Base-by-base conservation (phyloP, 2,329 filamentous ascomycete species). In the Epichloe scottii region DNA sequence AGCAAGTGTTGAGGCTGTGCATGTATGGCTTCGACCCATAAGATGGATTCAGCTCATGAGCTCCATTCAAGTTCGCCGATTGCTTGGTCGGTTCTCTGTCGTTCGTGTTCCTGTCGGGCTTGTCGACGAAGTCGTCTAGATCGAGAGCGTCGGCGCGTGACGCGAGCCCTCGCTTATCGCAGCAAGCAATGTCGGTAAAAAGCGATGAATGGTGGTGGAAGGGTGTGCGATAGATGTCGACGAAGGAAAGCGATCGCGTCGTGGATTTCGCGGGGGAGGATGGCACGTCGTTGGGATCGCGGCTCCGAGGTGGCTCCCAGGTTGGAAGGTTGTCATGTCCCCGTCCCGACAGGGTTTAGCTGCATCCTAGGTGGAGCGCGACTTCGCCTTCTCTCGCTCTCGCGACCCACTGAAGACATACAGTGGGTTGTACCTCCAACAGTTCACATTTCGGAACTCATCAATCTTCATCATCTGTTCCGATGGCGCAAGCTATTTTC, bases 331-430 rank as follows among this genome's bases (percentile, higher is more conserved):
- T 50, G 49, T 38, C 37, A 19, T 35, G 30, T 49, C 39, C 37
- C 48, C 47, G 40, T 49, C 44, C 54, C 51, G 34, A 49, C 48
- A 52, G 40, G 53, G 53, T 48, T 53, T 56, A 56, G 51, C 48
- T 47, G 43, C 46, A 43, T 37, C 45, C 11, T 19, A 35, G 34
- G 33, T 45, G 48, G 39, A 43, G 48, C 33, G 23, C 37, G 11
- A 12, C 39, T 41, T 19, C 3, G n/a, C 11, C 10, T 41, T 11
- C n/a, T 41, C 17, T 26, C 26, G 26, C n/a, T 41, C 17, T 26
- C 26, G 26, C 26, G 26, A 8, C 26, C 26, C 26, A 30, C 26
- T 11, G 10, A 8, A 10, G 26, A 30, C 26, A 30, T 10, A 30
- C n/a, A n/a, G n/a, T n/a, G n/a, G n/a, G n/a, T n/a, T n/a, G n/a